These are phyloP conservation scores for Hydrangea macrophylla DNA, from an alignment of 148 eudicot genomes.

Conservation along the genomic window DNA sequence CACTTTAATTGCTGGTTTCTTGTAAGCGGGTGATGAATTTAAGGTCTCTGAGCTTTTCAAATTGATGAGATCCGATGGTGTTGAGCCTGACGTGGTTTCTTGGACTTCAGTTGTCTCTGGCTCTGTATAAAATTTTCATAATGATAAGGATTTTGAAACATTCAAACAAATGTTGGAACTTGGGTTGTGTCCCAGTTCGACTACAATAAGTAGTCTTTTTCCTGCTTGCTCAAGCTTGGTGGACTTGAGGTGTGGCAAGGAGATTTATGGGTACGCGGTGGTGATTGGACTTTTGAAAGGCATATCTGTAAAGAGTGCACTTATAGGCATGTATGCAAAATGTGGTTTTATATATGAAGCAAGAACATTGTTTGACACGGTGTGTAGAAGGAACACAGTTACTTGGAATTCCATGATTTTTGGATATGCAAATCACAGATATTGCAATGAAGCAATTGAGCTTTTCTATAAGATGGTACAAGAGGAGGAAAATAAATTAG, in stretches of 20 bases:
- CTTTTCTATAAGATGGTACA: constrained; percentile 55
- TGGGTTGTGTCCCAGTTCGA: constrained; percentile 48
- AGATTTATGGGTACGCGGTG: constrained; percentile 66
- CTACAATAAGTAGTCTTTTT: constrained; percentile 65
- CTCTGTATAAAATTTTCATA: constrained; percentile 55
- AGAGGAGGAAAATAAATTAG: constrained; percentile 36
- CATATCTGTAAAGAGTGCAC: constrained; percentile 65
- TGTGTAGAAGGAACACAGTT: constrained; percentile 49
- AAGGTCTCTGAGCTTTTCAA: constrained; percentile 56
- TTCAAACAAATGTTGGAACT: constrained; percentile 56
- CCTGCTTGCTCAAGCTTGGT: constrained; percentile 70
- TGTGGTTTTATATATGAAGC: constrained; percentile 65
- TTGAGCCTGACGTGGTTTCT: constrained; percentile 81
- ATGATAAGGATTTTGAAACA: constrained; percentile 46
- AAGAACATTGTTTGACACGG: constrained; percentile 45
- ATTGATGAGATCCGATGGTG: constrained; percentile 46
- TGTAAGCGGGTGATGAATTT: constrained; percentile 54
- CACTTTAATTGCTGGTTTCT: constrained; percentile 66
- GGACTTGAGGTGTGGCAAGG: constrained; percentile 59
- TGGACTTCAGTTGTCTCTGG: constrained; percentile 85
- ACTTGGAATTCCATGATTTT: constrained; percentile 97
- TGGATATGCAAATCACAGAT: constrained; percentile 78
- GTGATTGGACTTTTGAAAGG: constrained; percentile 49
- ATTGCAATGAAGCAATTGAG: constrained; percentile 57
- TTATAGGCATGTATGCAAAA: constrained; percentile 84